Evolutionary conservation across 2,329 filamentous ascomycete genomes (phyloP).

Genomic region (Cryoendolithus antarcticus): DNA sequence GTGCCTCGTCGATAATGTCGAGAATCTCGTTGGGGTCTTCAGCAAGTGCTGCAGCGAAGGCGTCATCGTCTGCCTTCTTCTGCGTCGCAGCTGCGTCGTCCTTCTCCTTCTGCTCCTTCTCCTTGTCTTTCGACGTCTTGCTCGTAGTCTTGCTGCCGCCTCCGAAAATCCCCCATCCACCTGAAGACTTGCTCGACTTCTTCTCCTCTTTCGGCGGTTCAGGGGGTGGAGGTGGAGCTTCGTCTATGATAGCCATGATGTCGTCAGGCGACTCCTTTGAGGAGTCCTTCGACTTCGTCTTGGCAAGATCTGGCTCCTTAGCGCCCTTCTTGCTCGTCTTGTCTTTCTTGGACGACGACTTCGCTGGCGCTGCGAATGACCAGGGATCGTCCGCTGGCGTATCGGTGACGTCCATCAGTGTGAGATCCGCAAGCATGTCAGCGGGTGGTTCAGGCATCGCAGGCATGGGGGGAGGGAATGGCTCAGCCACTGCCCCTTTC

Average conservation of each 20-base stretch:
- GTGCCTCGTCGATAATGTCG: slow-evolving; percentile 18
- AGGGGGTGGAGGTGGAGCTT: slow-evolving; percentile 8
- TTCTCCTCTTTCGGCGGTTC: slow-evolving; percentile 28
- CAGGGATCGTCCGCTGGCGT: slow-evolving; percentile 16
- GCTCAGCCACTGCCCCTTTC: slow-evolving; percentile 13
- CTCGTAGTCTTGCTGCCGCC: slow-evolving; percentile 17
- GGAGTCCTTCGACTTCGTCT: slow-evolving; percentile 23
- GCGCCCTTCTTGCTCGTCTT: slow-evolving; percentile 29
- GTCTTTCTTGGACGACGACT: slow-evolving; percentile 39
- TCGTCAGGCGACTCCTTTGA: slow-evolving; percentile 19
- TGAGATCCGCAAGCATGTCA: neutral
- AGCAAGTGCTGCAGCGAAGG: slow-evolving; percentile 23
- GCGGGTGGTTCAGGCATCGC: slow-evolving; percentile 24
- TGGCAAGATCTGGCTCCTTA: slow-evolving; percentile 13
- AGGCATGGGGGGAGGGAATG: slow-evolving; percentile 35
- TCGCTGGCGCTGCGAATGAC: slow-evolving; percentile 15
- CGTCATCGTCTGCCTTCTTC: slow-evolving; percentile 23
- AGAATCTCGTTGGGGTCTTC: slow-evolving; percentile 24
- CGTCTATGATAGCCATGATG: slow-evolving; percentile 13
- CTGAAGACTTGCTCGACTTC: slow-evolving; percentile 22
- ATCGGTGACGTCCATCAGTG: slow-evolving; percentile 12
- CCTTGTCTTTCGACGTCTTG: slow-evolving; percentile 19
- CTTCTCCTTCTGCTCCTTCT: slow-evolving; percentile 24
- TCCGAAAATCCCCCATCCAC: slow-evolving; percentile 19
- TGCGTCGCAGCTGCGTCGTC: slow-evolving; percentile 9